phyloP scores from a whole-genome alignment of 2,329 filamentous ascomycete genomes.

The Aureobasidium sp. region DNA sequence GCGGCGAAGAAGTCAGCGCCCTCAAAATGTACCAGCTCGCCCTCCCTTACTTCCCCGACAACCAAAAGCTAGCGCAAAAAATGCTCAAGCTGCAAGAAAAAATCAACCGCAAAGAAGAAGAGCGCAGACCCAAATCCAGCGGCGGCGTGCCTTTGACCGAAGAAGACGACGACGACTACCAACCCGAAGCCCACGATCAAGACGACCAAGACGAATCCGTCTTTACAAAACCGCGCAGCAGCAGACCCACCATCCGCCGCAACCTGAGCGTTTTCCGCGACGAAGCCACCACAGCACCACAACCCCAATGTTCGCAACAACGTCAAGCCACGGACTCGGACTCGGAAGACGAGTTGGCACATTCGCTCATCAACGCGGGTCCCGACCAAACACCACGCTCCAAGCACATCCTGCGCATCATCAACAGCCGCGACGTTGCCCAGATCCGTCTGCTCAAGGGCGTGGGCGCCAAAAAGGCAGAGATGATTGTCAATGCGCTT shows the following conservation, averaged over 20 bases:
- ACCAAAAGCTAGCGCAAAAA: constrained; percentile 60
- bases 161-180: not conserved
- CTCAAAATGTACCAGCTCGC: constrained; percentile 81
- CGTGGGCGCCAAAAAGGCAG: constrained; percentile 63
- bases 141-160: not conserved
- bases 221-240: not conserved
- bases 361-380: constrained; percentile 12
- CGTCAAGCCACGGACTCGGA: constrained; percentile 8
- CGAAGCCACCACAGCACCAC: not conserved
- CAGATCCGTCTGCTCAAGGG: constrained; percentile 60
- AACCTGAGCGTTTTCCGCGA: constrained; percentile 10
- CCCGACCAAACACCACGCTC: constrained; percentile 46
- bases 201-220: constrained; percentile 12
- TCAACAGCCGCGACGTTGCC: constrained; percentile 61
- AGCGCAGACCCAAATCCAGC: not conserved
- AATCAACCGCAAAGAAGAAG: constrained; percentile 30
- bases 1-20: constrained; percentile 68
- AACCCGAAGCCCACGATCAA: not conserved
- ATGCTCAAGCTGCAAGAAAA: constrained; percentile 46
- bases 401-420: constrained; percentile 55
- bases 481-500: constrained; percentile 40
- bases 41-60: constrained; percentile 74
- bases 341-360: constrained; percentile 26
- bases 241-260: not conserved
- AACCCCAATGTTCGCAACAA: not conserved